These are phyloP conservation scores for Talaromyces thailandensis DNA, from an alignment of 495 filamentous ascomycete species.

Conservation along the genomic window DNA sequence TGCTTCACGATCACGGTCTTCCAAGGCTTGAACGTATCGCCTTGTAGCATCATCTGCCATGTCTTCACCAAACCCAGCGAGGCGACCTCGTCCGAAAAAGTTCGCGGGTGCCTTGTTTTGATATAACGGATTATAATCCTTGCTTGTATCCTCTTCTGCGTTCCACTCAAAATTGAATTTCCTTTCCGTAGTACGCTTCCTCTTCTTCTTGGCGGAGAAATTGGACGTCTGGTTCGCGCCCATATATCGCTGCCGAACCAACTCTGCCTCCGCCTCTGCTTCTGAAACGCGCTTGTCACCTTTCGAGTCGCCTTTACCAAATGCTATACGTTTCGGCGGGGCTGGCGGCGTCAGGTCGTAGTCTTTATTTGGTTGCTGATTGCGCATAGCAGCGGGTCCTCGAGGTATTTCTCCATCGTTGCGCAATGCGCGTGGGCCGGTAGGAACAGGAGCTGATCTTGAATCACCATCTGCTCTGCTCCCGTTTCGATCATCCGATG, in stretches of 20 bases:
- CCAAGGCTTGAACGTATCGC: slow-evolving; percentile 72
- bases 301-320: slow-evolving; percentile 25
- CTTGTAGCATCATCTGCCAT: slow-evolving; percentile 56
- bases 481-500: neutral
- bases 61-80: slow-evolving; percentile 80
- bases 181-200: slow-evolving; percentile 83
- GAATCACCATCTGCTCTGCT: slow-evolving; percentile 17
- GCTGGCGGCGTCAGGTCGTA: slow-evolving; percentile 48
- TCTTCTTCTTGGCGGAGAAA: slow-evolving; percentile 95
- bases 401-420: slow-evolving; percentile 40
- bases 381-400: slow-evolving; percentile 45
- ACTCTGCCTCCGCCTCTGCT: slow-evolving; percentile 64
- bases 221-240: slow-evolving; percentile 80
- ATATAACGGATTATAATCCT: slow-evolving; percentile 85
- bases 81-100: slow-evolving; percentile 71
- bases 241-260: slow-evolving; percentile 84
- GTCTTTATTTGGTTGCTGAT: slow-evolving; percentile 28
- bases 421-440: slow-evolving; percentile 72
- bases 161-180: slow-evolving; percentile 99
- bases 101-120: slow-evolving; percentile 60
- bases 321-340: slow-evolving; percentile 34
- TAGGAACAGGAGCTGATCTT: slow-evolving; percentile 46
- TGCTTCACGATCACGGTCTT: slow-evolving; percentile 69
- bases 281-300: slow-evolving; percentile 50
- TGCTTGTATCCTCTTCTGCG: slow-evolving; percentile 86